Percentiles rank a stretch among this genome's conserved stretches.
These are phyloP conservation scores for Aphanocladium album DNA, from an alignment of 2,329 filamentous ascomycete species.

Conservation along the genomic window DNA sequence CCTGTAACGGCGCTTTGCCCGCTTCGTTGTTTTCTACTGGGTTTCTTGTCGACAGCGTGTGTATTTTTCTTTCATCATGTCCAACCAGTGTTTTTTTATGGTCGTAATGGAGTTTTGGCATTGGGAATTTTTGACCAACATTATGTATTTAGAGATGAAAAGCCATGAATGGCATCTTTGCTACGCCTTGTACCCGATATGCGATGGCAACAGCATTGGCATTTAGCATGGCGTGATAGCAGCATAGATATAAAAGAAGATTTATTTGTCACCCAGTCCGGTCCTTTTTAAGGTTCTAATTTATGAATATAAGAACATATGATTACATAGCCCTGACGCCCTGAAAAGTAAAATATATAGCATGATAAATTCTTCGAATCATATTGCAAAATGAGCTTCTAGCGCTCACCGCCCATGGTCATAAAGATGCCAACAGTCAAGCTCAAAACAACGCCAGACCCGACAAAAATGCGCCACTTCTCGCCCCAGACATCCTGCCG, in stretches of 20 bases:
- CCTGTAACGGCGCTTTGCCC: conserved; percentile 48
- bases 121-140: neutral
- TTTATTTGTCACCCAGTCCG: conserved; percentile 1
- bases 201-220: conserved; percentile 12
- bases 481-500: conserved; percentile 82
- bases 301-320: too few relatives aligned
- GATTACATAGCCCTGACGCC: neutral
- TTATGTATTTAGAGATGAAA: conserved; percentile 1
- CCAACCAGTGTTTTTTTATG: conserved; percentile 8
- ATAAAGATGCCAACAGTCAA: conserved; percentile 67
- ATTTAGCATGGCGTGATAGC: neutral
- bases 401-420: conserved; percentile 34
- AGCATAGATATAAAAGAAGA: conserved; percentile 8
- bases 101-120: conserved; percentile 10
- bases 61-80: conserved; percentile 11
- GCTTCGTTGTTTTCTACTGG: neutral
- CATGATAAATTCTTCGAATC: too few relatives aligned
- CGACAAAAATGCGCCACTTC: conserved; percentile 79
- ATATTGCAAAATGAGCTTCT: neutral
- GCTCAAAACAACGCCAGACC: conserved; percentile 78
- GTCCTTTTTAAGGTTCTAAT: too few relatives aligned
- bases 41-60: neutral
- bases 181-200: neutral
- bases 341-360: too few relatives aligned
- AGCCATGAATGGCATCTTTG: neutral